These are phyloP conservation scores for Melaleuca alternifolia DNA, from an alignment of 345 rosid genomes.

Conservation along the genomic window DNA sequence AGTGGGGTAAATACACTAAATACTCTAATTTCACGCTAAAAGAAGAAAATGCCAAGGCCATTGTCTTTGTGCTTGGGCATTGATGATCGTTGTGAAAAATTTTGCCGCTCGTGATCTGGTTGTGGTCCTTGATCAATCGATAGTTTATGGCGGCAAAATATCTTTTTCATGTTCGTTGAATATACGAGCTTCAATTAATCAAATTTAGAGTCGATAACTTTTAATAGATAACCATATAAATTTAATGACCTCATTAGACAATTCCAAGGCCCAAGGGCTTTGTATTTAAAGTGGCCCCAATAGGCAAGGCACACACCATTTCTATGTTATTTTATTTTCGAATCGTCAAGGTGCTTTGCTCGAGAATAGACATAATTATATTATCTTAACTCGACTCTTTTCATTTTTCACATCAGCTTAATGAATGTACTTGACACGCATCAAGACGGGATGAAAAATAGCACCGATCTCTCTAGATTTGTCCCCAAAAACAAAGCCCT, in stretches of 20 bases:
- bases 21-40: no score
- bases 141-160: background rate
- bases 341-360: no score
- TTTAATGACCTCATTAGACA: background rate
- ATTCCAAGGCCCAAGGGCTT: background rate
- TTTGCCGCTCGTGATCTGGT: rapidly evolving
- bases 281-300: no score
- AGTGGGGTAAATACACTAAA: no score
- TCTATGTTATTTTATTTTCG: no score
- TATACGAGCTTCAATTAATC: rapidly evolving
- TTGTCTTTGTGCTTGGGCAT: rapidly evolving
- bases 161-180: background rate
- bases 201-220: background rate
- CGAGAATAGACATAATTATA: background rate
- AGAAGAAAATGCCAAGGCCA: no score
- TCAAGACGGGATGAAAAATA: background rate
- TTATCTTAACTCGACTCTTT: background rate
- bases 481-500: background rate
- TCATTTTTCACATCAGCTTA: background rate
- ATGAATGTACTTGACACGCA: background rate
- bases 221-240: background rate
- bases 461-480: background rate
- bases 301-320: no score
- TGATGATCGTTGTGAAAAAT: background rate
- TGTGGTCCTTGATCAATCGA: background rate